Conservation (phyloP, 1,139 yeast genomes). For the Yamadazyma atlantica region DNA sequence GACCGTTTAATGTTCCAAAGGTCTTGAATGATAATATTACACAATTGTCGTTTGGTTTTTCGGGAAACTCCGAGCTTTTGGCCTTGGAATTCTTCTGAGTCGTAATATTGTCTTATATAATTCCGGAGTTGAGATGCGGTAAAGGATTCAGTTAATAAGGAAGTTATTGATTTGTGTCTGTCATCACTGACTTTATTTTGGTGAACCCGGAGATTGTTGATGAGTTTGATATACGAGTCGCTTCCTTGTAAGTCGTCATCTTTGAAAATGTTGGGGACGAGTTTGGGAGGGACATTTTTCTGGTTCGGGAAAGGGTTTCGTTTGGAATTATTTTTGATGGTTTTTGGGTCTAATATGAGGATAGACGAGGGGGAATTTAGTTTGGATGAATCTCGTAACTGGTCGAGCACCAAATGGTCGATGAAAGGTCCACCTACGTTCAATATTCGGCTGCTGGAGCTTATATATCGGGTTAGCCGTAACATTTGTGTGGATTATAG, state of each 20-base stretch:
- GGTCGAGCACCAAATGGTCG: conserved; percentile 17
- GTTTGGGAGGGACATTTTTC: too few relatives aligned
- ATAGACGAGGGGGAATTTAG: conserved; percentile 6
- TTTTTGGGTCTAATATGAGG: conserved; percentile 8
- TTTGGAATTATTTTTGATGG: background rate
- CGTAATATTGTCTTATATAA: conserved; percentile 16
- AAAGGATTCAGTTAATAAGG: conserved; percentile 18
- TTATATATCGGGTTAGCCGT: background rate
- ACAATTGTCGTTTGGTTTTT: conserved; percentile 16
- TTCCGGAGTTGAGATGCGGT: conserved; percentile 21
- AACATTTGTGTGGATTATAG: background rate
- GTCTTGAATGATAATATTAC: conserved; percentile 27
- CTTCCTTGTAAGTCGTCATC: conserved; percentile 2
- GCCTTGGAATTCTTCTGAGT: conserved; percentile 8
- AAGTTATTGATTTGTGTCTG: conserved; percentile 6
- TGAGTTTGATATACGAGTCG: conserved; percentile 9
- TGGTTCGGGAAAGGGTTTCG: too few relatives aligned
- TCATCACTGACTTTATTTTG: conserved; percentile 9
- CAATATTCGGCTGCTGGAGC: background rate
- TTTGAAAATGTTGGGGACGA: background rate
- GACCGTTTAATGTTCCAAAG: conserved; percentile 41
- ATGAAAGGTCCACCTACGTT: conserved; percentile 5
- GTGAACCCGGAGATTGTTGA: conserved; percentile 9
- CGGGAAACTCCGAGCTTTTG: conserved; percentile 10
- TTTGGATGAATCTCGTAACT: conserved; percentile 15